These are phyloP conservation scores for Chaetomium globosum DNA, from an alignment of 2,329 filamentous ascomycete species.

Conservation along the genomic window DNA sequence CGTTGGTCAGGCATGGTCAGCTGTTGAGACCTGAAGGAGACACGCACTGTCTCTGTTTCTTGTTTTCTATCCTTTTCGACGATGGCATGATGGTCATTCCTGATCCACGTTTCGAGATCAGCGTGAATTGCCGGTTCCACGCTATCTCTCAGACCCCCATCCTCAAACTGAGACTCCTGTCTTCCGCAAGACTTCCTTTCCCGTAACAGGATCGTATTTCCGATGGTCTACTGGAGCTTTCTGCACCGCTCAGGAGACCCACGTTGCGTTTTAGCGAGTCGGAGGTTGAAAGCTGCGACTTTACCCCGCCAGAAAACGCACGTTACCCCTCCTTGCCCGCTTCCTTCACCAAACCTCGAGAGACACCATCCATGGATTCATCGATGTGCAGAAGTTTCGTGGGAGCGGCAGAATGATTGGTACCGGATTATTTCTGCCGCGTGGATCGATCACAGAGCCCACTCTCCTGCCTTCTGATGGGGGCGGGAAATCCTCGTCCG, in stretches of 20 bases:
- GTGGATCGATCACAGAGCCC: background rate
- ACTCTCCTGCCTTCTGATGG: too few species aligned
- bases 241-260: conserved; percentile 20
- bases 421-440: conserved; percentile 4
- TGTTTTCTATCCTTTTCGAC: background rate
- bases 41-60: background rate
- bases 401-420: background rate
- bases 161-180: background rate
- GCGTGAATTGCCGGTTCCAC: background rate
- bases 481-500: background rate
- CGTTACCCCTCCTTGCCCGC: conserved; percentile 19
- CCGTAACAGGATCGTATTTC: background rate
- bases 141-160: background rate
- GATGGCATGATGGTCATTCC: background rate
- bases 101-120: conserved; percentile 3
- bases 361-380: conserved; percentile 5
- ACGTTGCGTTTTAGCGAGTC: conserved; percentile 16
- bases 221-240: conserved; percentile 1
- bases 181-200: background rate
- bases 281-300: conserved; percentile 4
- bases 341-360: background rate
- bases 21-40: background rate
- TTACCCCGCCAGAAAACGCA: conserved; percentile 19
- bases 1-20: conserved; percentile 3
- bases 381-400: background rate